Evolutionary conservation across 768 basidiomycete species (phyloP), one percentile per base, ranked within the genome.

Genomic region (Phaeolepiota aurea): DNA sequence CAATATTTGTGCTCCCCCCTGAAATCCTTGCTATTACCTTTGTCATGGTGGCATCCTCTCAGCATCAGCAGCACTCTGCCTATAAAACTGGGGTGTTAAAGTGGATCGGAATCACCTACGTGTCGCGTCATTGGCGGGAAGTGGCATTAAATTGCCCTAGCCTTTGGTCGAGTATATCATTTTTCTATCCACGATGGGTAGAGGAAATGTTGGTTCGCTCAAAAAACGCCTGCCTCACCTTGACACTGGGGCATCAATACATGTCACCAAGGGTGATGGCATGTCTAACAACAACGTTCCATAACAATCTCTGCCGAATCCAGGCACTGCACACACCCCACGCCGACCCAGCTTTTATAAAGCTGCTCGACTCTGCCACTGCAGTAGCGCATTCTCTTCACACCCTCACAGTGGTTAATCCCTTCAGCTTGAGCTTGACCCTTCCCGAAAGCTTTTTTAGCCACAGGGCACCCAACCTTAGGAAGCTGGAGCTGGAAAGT

Each of bases 151-250:
- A 49, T 33, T 64, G 58, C 40, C 62, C 70, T 1, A 48, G 40
- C 9, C 57, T 74, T 28, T 76, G 73, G 71, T 58, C 59, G 12
- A 51, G 49, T 33, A 53, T 63, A 16, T 49, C 59, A 2, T 62
- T 68, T 28, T 48, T 45, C 10, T 57, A 55, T 18, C 57, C 54
- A 5, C 47, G 44, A 20, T 68, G 65, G 64, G 61, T 59, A 13
- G 55, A 63, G 40, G 68, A 67, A 48, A 65, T 74, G 58, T 44
- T 75, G 19, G 52, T 49, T 23, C 60, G 72, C 15, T 75, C 73
- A 2, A 72, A 69, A 47, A 62, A 53, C 52, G 62, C 61, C 12
- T 56, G 61, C 21, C 52, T 66, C 16, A 42, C 53, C 32, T 43
- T 68, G 38, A 56, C 51, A 38, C 55, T 49, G n/a, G n/a, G 19